A percentile compares a stretch with the other conserved stretches of the same genome.
phyloP scores from a whole-genome alignment of 2,329 filamentous ascomycete genomes.

The Dactylellina leptospora region DNA sequence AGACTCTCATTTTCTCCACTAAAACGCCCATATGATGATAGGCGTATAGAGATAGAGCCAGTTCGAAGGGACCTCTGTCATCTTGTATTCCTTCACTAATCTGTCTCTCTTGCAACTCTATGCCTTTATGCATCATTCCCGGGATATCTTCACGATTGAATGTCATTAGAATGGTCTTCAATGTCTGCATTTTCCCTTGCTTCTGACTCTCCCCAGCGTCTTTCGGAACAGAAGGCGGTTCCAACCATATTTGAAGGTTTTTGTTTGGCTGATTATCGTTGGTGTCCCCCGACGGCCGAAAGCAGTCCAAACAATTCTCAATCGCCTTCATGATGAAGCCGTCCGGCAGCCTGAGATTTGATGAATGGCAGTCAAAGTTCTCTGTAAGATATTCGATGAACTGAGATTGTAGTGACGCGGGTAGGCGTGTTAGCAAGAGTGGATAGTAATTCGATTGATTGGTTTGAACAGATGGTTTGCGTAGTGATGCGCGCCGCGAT shows the following conservation, averaged over 20 bases:
- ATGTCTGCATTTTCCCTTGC: slow-evolving; percentile 27
- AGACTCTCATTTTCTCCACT: slow-evolving; percentile 36
- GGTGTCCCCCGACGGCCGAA: neutral
- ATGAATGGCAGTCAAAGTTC: slow-evolving; percentile 44
- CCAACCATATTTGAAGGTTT: slow-evolving; percentile 43
- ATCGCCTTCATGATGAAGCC: slow-evolving; percentile 24
- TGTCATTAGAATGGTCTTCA: slow-evolving; percentile 41
- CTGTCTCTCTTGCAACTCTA: slow-evolving; percentile 19
- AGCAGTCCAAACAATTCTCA: slow-evolving; percentile 21
- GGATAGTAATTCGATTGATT: slow-evolving; percentile 39
- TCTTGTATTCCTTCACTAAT: slow-evolving; percentile 3
- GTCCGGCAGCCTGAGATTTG: slow-evolving; percentile 31
- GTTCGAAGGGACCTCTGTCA: slow-evolving; percentile 37
- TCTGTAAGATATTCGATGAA: slow-evolving; percentile 35
- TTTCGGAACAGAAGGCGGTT: slow-evolving; percentile 21
- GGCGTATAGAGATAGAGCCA: slow-evolving; percentile 40
- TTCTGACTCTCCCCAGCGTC: slow-evolving; percentile 11
- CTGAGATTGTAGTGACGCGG: slow-evolving; percentile 31
- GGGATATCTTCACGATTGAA: slow-evolving; percentile 36
- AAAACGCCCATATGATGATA: slow-evolving; percentile 47
- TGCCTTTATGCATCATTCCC: slow-evolving; percentile 39
- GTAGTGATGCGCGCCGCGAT: slow-evolving; percentile 15
- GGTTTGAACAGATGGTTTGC: slow-evolving; percentile 4
- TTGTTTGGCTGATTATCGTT: slow-evolving; percentile 23
- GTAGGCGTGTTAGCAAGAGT: slow-evolving; percentile 32